Evolutionary conservation across 2,329 filamentous ascomycete species (phyloP), one percentile per base, ranked within the genome.

Genomic region (Aspergillus pseudoviridinutans): DNA sequence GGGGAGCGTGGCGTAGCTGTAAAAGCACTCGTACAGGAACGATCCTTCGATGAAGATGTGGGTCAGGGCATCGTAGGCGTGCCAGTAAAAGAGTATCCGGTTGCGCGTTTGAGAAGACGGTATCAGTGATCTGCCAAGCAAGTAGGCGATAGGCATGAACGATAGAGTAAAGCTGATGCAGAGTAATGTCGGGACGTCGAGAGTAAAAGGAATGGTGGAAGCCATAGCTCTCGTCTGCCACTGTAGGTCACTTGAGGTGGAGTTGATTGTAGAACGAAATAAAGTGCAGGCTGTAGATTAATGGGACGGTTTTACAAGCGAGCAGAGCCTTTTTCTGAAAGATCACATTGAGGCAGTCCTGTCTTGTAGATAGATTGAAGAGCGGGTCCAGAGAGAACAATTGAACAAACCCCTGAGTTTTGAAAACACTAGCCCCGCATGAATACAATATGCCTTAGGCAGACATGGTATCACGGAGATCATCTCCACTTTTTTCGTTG

Each of bases 21-120:
- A 93, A 82, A 97, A 95, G 79, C 91, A 96, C 78, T 96, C 91
- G 81, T 92, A 97, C 25, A 97, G 85, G 76, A 91, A 97, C 68
- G 86, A 88, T 54, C 91, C 92, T 78, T 97, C 93, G 72, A 97
- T 89, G 72, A 91, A 80, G 75, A 95, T 86, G 79, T 99, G 94
- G 68, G 92, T 93, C 47, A 97, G 83, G 32, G 91, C 91, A 74
- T 97, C 92, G 77, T 96, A 95, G 41, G 90, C 83, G 78, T 97
- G 92, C 93, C 93, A 97, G 76, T 95, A 84, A 82, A 96, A 96
- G 63, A 97, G 86, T 71, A 90, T 78, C 60, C 92, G 91, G 56
- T 86, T 83, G 41, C 77, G 71, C 1, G 83, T 76, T 10, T 85
- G 79, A 1, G 79, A 68, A 20, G 76, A 70, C 3, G 87, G 84